Evolutionary conservation across 768 basidiomycete species (phyloP).

Genomic region (Agaricus sinodeliciosus): DNA sequence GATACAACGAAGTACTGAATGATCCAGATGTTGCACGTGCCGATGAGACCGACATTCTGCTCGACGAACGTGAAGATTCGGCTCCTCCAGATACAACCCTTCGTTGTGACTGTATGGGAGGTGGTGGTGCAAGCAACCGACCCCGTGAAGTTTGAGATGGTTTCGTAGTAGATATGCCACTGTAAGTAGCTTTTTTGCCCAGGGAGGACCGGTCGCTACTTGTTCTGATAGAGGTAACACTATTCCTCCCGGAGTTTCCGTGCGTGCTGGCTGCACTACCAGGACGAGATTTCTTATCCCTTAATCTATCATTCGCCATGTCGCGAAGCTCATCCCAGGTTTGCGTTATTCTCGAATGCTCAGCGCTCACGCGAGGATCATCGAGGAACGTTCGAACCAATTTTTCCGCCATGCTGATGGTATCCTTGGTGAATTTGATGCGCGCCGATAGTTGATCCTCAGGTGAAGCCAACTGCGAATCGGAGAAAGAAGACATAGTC

Average conservation of each 20-base stretch:
- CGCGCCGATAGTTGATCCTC: conserved; percentile 64
- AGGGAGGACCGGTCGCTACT: conserved; percentile 13
- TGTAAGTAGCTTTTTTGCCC: conserved; percentile 23
- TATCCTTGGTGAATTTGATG: conserved; percentile 52
- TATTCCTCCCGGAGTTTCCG: conserved; percentile 51
- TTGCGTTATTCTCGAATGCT: conserved; percentile 63
- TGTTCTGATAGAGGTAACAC: conserved; percentile 36
- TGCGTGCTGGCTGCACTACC: conserved; percentile 58
- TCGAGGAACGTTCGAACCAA: conserved; percentile 37
- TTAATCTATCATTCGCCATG: conserved; percentile 67
- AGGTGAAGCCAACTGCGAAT: conserved; percentile 36
- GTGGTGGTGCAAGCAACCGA: conserved; percentile 39
- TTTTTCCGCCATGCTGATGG: conserved; percentile 40
- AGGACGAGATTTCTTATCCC: conserved; percentile 57
- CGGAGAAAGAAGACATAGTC: conserved; percentile 43
- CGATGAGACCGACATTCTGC: conserved; percentile 50
- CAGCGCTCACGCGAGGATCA: conserved; percentile 55
- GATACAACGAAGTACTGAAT: conserved; percentile 39
- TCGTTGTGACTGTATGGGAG: conserved; percentile 31
- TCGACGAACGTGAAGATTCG: conserved; percentile 43
- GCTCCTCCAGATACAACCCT: conserved; percentile 45
- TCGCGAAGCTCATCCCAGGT: conserved; percentile 78
- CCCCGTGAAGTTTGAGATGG: conserved; percentile 25
- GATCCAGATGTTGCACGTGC: conserved; percentile 71
- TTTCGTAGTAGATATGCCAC: conserved; percentile 23